Conservation (phyloP, 2,329 filamentous ascomycete species). For the Pseudopithomyces maydicus region DNA sequence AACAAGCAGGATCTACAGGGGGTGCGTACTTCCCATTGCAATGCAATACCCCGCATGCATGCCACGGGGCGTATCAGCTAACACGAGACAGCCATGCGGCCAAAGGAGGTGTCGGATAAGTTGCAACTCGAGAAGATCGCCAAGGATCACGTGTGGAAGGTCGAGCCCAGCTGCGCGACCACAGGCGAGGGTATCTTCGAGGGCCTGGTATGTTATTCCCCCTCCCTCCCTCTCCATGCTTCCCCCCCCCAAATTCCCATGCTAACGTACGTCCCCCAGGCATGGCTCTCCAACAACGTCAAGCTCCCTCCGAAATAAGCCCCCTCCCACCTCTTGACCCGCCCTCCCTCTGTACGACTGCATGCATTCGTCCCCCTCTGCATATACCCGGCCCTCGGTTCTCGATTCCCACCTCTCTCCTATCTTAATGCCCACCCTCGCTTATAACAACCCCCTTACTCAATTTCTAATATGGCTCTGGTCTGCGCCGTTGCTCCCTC, state of each 20-base stretch:
- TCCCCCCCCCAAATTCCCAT: neutral
- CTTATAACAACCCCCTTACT: conserved; percentile 18
- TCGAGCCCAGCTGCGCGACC: conserved; percentile 59
- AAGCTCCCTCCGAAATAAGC: conserved; percentile 49
- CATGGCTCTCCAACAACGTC: conserved; percentile 58
- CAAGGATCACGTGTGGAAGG: conserved; percentile 60
- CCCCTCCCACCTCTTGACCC: conserved; percentile 3
- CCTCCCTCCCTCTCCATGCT: neutral
- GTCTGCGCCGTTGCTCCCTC: too few relatives aligned
- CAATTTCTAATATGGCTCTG: conserved; percentile 26
- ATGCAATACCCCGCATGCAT: neutral
- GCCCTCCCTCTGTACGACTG: conserved; percentile 33
- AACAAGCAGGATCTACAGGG: conserved; percentile 98
- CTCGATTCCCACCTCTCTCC: conserved; percentile 4
- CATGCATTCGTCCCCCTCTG: conserved; percentile 38
- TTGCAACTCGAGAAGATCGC: conserved; percentile 56
- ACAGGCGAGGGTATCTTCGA: conserved; percentile 60
- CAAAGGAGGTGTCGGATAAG: conserved; percentile 55
- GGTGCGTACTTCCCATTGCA: conserved; percentile 64
- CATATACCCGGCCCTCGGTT: conserved; percentile 43
- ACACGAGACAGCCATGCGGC: conserved; percentile 50
- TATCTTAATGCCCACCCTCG: conserved; percentile 26
- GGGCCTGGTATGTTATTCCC: conserved; percentile 50
- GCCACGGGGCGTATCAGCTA: conserved; percentile 9
- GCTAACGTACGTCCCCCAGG: conserved; percentile 25